These are phyloP conservation scores for Penicillium alfredii DNA, from an alignment of 495 filamentous ascomycete genomes.

Conservation along the genomic window DNA sequence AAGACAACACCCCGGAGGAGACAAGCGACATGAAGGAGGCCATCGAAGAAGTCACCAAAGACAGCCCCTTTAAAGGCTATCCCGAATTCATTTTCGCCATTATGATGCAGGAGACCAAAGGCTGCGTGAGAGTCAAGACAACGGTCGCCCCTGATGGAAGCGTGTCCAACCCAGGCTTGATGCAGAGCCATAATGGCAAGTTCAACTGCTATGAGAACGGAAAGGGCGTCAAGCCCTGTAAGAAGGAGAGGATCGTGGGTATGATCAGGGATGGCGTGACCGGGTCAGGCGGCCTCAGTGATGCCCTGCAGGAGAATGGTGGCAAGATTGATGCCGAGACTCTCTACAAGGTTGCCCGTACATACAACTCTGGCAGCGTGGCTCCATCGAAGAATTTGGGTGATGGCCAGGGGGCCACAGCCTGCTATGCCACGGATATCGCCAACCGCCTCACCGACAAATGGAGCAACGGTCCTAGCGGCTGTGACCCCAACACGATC, in stretches of 20 bases:
- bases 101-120: slow-evolving; percentile 54
- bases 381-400: slow-evolving; percentile 41
- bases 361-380: slow-evolving; percentile 55
- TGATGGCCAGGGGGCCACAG: slow-evolving; percentile 40
- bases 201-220: slow-evolving; percentile 39
- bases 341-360: slow-evolving; percentile 47
- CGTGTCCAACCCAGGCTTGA: slow-evolving; percentile 48
- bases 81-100: slow-evolving; percentile 54
- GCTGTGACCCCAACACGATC: slow-evolving; percentile 14
- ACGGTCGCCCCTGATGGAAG: slow-evolving; percentile 40
- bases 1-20: slow-evolving; percentile 39
- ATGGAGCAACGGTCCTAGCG: slow-evolving; percentile 32
- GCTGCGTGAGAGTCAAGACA: slow-evolving; percentile 50
- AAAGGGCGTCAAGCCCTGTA: slow-evolving; percentile 38
- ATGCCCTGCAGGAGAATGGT: slow-evolving; percentile 25
- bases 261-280: slow-evolving; percentile 47
- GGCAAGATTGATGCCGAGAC: slow-evolving; percentile 24
- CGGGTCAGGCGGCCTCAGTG: slow-evolving; percentile 42
- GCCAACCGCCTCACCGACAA: slow-evolving; percentile 50
- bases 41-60: slow-evolving; percentile 33
- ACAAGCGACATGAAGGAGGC: slow-evolving; percentile 32
- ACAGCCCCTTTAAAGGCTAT: slow-evolving; percentile 39
- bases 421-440: slow-evolving; percentile 53
- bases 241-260: slow-evolving; percentile 30
- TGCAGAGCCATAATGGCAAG: slow-evolving; percentile 48